Base-by-base conservation (phyloP, 192 early-diverging fungal species). In the Coemansia umbellata region DNA sequence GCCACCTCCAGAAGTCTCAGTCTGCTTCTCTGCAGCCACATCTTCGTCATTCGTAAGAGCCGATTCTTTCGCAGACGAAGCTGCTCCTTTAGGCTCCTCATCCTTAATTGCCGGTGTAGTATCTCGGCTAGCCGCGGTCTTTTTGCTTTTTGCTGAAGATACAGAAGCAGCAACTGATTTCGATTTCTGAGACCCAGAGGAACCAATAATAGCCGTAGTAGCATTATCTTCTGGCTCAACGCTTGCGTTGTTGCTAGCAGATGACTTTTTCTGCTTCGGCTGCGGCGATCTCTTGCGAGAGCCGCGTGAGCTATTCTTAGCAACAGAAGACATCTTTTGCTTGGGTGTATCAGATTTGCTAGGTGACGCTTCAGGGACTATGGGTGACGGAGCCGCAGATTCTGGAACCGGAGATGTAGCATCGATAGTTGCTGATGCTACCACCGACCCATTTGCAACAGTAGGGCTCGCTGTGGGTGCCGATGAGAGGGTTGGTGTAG, bases 281-380 rank as follows among this genome's bases (percentile, higher is more conserved):
- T 74, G 70, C 1, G 71, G 71, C n/a, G 71, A 74, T 52, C 68
- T 74, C 31, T 68, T 74, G 55, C 71, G 71, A 23, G 71, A 63
- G 28, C 56, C 56, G 44, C 60, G 60, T n/a, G 60, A 27, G 3
- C 60, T 51, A 28, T 54, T 58, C 48, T 63, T 74, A 7, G 71
- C 60, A 3, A 59, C 64, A 32, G 71, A 62, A 5, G 59, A 35
- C 8, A 3, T 19, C 32, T 49, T 68, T 27, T 28, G 11, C 23
- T 63, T 74, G 4, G 60, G 3, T 2, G 53, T 6, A 19, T 55
- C 54, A 13, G 54, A 6, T 19, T 14, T 41, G 17, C 27, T 42
- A 23, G 42, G 39, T 3, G 40, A 51, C 8, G 37, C 32, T 22
- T 31, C 39, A 3, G 51, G 11, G 17, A 45, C 42, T 4, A 44